Evolutionary conservation across 108 stramenopile species (phyloP), one percentile per base, ranked within the genome.

Genomic region (Bacterosira constricta): DNA sequence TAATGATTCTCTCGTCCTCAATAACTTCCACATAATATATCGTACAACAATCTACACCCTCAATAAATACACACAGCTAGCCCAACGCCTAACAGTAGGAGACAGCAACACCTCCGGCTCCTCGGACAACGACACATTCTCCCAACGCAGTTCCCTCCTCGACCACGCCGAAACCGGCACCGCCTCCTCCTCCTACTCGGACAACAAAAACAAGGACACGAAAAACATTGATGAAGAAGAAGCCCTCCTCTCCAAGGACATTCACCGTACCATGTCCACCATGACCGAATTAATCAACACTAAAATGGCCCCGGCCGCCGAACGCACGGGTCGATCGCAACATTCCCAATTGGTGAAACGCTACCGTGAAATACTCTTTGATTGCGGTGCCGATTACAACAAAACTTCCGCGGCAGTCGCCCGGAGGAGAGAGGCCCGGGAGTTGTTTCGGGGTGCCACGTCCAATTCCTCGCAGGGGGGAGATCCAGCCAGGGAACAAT

Each of bases 361-460:
- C 46, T 94, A 94, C 69, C 82, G 93, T 25, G 93, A 94, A 74
- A 94, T 94, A 62, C 66, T 94, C 8, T 89, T 90, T 64, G 93
- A 94, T 76, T 80, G 84, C 20, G 70, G 64, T 2, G 77, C 83
- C 11, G 93, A 94, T 63, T 94, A 87, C 65, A 77, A 90, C 66
- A 94, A 94, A 59, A 79, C 87, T 9, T 44, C 47, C 37, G 78
- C 75, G 8, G 64, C 81, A 1, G 73, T 89, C 12, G 61, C 65
- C 2, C 85, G 93, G 9, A 75, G 80, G 41, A 50, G 82, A 41
- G 90, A 94, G 76, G 85, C 86, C 6, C 60, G 69, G 49, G 86
- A 94, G 63, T 63, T 94, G n/a, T 78, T 94, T 61, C 70, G 81
- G 9, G 89, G 89, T 18, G 76, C 86, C 20, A 56, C 66, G 15